A percentile compares a stretch with the other conserved stretches of the same genome.
Conservation (phyloP, 306 rosid genomes). For the Cucumis sativus region DNA sequence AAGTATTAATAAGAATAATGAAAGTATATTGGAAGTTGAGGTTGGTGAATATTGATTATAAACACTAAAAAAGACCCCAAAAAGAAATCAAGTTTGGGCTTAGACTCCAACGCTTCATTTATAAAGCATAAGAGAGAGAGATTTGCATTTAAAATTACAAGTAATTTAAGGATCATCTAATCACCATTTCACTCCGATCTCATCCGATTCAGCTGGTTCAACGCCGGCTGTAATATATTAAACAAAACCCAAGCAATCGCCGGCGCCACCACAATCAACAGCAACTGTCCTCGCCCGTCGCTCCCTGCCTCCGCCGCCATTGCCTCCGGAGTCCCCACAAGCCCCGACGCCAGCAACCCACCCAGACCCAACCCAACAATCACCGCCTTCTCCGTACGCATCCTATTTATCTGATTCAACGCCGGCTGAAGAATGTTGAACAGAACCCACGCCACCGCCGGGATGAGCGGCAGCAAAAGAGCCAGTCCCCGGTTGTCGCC, state of each 20-base stretch:
- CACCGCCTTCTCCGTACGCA: constrained; percentile 47
- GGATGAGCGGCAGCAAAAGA: constrained; percentile 52
- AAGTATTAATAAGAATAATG: background rate
- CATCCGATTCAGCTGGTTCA: constrained; percentile 86
- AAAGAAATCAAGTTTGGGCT: background rate
- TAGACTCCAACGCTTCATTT: background rate
- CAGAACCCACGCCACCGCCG: constrained; percentile 87
- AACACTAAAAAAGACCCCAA: background rate
- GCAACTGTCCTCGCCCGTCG: constrained; percentile 66
- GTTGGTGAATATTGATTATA: background rate
- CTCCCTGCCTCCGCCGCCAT: constrained; percentile 41
- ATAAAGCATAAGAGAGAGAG: background rate
- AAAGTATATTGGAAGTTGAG: background rate
- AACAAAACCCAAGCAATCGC: constrained; percentile 77
- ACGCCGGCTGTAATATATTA: constrained; percentile 83
- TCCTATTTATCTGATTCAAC: constrained; percentile 66
- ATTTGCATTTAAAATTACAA: background rate
- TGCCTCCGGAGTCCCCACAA: constrained; percentile 28
- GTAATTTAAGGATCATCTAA: background rate
- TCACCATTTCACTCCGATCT: constrained; percentile 33
- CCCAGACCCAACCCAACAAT: constrained; percentile 55
- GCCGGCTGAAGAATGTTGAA: constrained; percentile 88
- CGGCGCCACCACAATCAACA: constrained; percentile 68
- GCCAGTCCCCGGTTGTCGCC: constrained; percentile 81
- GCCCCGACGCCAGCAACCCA: constrained; percentile 40